A percentile compares a stretch with the other conserved stretches of the same genome.
Conservation (phyloP, 306 rosid species). For the Acacia melanoxylon region DNA sequence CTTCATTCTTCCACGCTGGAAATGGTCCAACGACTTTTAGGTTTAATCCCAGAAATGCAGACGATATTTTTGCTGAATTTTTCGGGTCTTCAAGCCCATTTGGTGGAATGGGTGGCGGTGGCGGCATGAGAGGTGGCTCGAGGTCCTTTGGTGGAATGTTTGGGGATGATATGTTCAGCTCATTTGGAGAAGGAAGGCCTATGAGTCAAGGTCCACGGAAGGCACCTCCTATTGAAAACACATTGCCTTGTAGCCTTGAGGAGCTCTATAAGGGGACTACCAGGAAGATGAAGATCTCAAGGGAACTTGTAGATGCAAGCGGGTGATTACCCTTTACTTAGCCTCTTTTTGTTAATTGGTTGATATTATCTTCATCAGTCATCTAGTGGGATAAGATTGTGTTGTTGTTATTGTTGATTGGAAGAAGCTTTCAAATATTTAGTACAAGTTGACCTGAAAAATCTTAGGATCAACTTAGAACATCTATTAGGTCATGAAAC, state of each 20-base stretch:
- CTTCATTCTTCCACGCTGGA: slow-evolving; percentile 72
- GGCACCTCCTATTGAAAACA: slow-evolving; percentile 64
- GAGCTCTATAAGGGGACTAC: slow-evolving; percentile 81
- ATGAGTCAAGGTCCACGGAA: slow-evolving; percentile 73
- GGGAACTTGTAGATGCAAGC: slow-evolving; percentile 75
- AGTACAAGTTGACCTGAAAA: background rate
- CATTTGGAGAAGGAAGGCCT: slow-evolving; percentile 62
- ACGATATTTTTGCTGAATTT: slow-evolving; percentile 72
- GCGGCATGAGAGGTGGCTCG: slow-evolving; percentile 55
- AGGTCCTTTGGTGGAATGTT: slow-evolving; percentile 73
- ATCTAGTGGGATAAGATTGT: too few relatives aligned
- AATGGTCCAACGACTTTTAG: slow-evolving; percentile 64
- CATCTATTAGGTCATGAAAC: background rate
- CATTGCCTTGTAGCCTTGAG: slow-evolving; percentile 74
- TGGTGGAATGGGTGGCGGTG: slow-evolving; percentile 62
- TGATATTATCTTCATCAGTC: background rate
- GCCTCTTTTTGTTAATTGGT: slow-evolving; percentile 3
- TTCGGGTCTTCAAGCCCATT: slow-evolving; percentile 77
- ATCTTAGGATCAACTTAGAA: background rate
- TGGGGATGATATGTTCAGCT: slow-evolving; percentile 65
- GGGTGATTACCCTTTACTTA: slow-evolving; percentile 59
- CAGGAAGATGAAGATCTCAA: slow-evolving; percentile 84
- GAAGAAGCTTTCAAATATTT: background rate
- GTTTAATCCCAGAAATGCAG: slow-evolving; percentile 79
- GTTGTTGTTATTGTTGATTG: background rate